A percentile compares a stretch with the other conserved stretches of the same genome.
These are phyloP conservation scores for Nigrospora oryzae DNA, from an alignment of 2,329 filamentous ascomycete species.

Conservation along the genomic window DNA sequence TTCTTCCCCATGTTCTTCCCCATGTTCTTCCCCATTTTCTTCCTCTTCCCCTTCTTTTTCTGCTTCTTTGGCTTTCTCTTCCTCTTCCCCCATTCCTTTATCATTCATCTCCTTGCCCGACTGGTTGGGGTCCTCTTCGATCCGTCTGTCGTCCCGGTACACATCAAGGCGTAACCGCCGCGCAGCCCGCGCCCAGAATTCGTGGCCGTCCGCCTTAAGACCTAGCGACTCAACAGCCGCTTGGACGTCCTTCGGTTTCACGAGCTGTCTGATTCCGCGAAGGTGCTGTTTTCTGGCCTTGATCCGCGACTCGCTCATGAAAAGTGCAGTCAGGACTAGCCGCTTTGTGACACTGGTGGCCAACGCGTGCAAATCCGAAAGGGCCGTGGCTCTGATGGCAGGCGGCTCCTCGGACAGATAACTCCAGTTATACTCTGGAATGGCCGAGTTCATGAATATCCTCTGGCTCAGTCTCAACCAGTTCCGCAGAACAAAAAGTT, in stretches of 20 bases:
- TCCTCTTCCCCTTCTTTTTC: conserved; percentile 8
- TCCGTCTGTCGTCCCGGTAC: conserved; percentile 21
- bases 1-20: too few species aligned
- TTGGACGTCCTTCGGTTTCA: conserved; percentile 36
- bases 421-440: conserved; percentile 60
- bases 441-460: conserved; percentile 67
- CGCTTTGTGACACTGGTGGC: conserved; percentile 59
- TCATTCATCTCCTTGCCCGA: conserved; percentile 3
- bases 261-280: conserved; percentile 15
- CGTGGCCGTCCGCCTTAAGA: conserved; percentile 24
- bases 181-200: conserved; percentile 40
- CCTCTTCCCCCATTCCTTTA: not conserved
- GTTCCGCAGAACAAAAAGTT: conserved; percentile 47
- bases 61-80: conserved; percentile 1
- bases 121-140: not conserved
- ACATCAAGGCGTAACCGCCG: conserved; percentile 42
- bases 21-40: too few species aligned
- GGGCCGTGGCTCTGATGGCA: conserved; percentile 63
- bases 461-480: conserved; percentile 58
- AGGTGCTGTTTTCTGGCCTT: conserved; percentile 33
- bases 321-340: conserved; percentile 60
- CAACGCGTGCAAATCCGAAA: conserved; percentile 69
- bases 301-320: conserved; percentile 62
- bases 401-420: conserved; percentile 53
- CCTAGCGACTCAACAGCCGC: conserved; percentile 40